phyloP scores from a whole-genome alignment of 108 stramenopile genomes.

The Cyclostephanos invisitatus region DNA sequence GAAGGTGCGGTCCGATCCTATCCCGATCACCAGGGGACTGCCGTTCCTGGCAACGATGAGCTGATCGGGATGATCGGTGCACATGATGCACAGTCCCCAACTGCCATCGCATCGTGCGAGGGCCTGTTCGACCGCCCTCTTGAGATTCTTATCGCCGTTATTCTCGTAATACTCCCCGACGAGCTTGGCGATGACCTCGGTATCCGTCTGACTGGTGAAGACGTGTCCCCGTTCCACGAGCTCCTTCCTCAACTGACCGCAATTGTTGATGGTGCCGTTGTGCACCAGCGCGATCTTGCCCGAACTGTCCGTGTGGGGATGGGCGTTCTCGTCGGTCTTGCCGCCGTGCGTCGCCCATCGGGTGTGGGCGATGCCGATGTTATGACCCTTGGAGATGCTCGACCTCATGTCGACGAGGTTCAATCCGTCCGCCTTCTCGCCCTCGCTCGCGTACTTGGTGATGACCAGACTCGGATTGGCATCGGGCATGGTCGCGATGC shows the following conservation, averaged over 20 bases:
- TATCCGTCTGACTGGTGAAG: slow-evolving; percentile 96
- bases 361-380: slow-evolving; percentile 94
- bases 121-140: slow-evolving; percentile 89
- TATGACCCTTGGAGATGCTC: slow-evolving; percentile 62
- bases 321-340: slow-evolving; percentile 98
- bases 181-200: slow-evolving; percentile 98
- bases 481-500: slow-evolving; percentile 86
- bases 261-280: slow-evolving; percentile 98
- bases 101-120: slow-evolving; percentile 89
- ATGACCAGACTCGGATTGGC: slow-evolving; percentile 38
- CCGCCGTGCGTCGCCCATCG: slow-evolving; percentile 99
- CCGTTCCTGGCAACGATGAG: slow-evolving; percentile 98
- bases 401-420: slow-evolving; percentile 81
- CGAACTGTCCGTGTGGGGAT: slow-evolving; percentile 94
- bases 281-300: slow-evolving; percentile 98
- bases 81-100: slow-evolving; percentile 93
- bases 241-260: slow-evolving; percentile 87
- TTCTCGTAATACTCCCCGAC: slow-evolving; percentile 79
- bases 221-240: slow-evolving; percentile 80
- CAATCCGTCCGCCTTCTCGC: slow-evolving; percentile 93
- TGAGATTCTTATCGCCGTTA: slow-evolving; percentile 51
- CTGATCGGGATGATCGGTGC: slow-evolving; percentile 83
- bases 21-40: slow-evolving; percentile 96
- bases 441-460: slow-evolving; percentile 93
- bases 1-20: slow-evolving; percentile 90